phyloP scores from a whole-genome alignment of 2,329 filamentous ascomycete species.

The Stromatinia cepivora region DNA sequence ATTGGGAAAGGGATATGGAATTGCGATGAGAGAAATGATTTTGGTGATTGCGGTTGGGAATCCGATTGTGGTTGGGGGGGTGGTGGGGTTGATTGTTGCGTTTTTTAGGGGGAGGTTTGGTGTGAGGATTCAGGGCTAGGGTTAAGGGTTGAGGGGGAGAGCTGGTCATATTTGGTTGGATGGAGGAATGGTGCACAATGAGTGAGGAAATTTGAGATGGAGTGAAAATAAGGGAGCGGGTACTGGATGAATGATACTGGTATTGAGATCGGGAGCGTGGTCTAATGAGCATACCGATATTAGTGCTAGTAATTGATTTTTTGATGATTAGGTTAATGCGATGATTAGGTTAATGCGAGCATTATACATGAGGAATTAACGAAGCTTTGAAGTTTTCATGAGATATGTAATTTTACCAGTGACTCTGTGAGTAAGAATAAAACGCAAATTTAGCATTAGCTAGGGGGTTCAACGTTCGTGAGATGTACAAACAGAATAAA shows the following conservation, averaged over 20 bases:
- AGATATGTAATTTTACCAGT: background rate
- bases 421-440: background rate
- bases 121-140: background rate
- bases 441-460: background rate
- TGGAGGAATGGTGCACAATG: background rate
- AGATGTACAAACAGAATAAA: background rate
- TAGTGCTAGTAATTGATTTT: too few relatives aligned
- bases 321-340: background rate
- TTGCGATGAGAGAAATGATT: background rate
- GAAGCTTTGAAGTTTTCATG: too few relatives aligned
- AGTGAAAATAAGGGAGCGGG: too few relatives aligned
- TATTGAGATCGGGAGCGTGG: too few relatives aligned
- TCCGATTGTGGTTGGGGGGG: background rate
- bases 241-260: background rate
- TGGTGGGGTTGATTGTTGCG: background rate
- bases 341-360: background rate
- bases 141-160: background rate
- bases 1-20: background rate
- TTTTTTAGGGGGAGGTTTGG: background rate
- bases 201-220: background rate
- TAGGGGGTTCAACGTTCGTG: background rate
- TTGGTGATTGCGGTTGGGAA: background rate
- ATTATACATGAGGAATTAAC: background rate
- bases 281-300: too few relatives aligned
- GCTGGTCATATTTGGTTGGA: too few relatives aligned